phyloP scores from a whole-genome alignment of 177 flowering plant genomes.

The Telopea speciosissima region DNA sequence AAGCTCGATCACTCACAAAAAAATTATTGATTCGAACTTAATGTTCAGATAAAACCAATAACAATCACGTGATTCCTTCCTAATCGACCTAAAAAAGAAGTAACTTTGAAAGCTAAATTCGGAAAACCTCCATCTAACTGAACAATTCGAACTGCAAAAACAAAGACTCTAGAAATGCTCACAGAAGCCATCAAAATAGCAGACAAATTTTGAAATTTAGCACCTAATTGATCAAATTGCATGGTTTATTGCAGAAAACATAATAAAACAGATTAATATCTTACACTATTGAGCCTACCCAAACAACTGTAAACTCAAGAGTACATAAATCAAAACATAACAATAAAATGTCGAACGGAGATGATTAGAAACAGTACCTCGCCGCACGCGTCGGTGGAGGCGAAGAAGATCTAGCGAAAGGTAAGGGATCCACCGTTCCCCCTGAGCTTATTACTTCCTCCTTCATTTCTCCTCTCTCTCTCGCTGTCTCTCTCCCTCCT shows the following conservation, averaged over 20 bases:
- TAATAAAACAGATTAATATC: not conserved
- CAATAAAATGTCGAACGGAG: not conserved
- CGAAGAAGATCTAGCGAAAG: constrained; percentile 34
- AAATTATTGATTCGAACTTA: not conserved
- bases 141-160: not conserved
- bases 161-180: not conserved
- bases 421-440: constrained; percentile 42
- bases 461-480: constrained; percentile 34
- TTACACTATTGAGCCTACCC: not conserved
- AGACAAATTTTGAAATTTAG: not conserved
- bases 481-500: too few species aligned
- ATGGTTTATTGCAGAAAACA: not conserved
- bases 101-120: not conserved
- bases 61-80: too few species aligned
- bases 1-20: not conserved
- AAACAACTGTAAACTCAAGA: not conserved
- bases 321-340: not conserved
- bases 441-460: constrained; percentile 86
- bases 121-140: not conserved
- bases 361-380: constrained; percentile 33
- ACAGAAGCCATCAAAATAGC: not conserved
- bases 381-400: constrained; percentile 65
- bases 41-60: not conserved
- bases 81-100: too few species aligned
- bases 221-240: constrained; percentile 2